phyloP scores from a whole-genome alignment of 371 early-diverging fungal species.

The Mortierella sp. region DNA sequence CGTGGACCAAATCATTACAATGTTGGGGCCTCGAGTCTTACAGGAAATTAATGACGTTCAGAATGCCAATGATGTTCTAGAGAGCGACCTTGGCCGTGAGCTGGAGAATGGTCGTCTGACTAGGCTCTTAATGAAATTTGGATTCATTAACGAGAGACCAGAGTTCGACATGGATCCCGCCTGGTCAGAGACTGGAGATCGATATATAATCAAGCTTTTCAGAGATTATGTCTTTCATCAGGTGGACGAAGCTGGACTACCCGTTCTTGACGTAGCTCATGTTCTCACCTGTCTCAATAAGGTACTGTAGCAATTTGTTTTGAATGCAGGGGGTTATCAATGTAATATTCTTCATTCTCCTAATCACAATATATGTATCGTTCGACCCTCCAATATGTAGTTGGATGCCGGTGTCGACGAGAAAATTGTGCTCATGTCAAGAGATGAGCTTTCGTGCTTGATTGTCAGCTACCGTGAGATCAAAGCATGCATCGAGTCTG shows the following conservation, averaged over 20 bases:
- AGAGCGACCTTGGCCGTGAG: conserved; percentile 82
- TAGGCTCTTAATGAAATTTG: conserved; percentile 87
- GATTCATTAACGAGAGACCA: conserved; percentile 95
- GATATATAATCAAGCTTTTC: conserved; percentile 95
- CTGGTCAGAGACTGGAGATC: conserved; percentile 97
- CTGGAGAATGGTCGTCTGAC: conserved; percentile 92
- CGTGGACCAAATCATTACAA: conserved; percentile 86
- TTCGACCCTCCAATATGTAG: conserved; percentile 54
- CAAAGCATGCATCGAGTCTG: conserved; percentile 85
- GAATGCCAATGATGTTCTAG: conserved; percentile 83
- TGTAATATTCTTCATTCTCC: too few relatives aligned
- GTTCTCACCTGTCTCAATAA: conserved; percentile 95
- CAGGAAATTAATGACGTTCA: conserved; percentile 81
- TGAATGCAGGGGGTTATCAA: not conserved
- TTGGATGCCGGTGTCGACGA: conserved; percentile 95
- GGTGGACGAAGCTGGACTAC: conserved; percentile 88
- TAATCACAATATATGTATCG: not conserved
- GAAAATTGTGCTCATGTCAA: conserved; percentile 90
- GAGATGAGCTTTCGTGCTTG: conserved; percentile 95
- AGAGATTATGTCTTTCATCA: conserved; percentile 97
- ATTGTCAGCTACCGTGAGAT: conserved; percentile 93
- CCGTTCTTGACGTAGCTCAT: conserved; percentile 92
- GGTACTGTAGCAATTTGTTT: conserved; percentile 60
- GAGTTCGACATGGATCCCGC: conserved; percentile 92
- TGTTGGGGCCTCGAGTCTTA: conserved; percentile 84